Conservation (phyloP, 1,284 basidiomycete species). For the Golubevia pallescens region DNA sequence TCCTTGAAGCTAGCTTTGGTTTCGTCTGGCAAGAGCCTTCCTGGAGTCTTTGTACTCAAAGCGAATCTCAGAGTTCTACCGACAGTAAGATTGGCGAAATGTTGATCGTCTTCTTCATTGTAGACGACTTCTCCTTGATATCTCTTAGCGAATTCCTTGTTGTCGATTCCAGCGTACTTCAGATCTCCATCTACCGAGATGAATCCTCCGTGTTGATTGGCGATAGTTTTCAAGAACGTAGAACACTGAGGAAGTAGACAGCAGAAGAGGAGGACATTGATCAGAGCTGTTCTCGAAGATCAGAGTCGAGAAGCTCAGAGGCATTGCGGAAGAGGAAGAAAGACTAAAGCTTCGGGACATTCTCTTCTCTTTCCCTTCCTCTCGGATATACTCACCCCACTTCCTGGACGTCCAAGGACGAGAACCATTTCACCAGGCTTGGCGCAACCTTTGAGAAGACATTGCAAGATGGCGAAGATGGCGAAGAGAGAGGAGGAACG, state of each 20-base stretch:
- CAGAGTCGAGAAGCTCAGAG: no score
- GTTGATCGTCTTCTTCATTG: conserved; percentile 51
- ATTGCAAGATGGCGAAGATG: no score
- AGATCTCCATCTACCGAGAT: conserved; percentile 33
- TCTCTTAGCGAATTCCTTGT: conserved; percentile 34
- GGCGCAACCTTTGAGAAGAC: conserved; percentile 29
- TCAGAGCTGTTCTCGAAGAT: no score
- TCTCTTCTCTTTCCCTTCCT: no score
- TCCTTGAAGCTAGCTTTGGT: conserved; percentile 34
- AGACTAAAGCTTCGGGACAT: no score
- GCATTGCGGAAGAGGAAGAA: no score
- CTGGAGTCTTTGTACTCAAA: not conserved
- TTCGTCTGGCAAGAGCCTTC: conserved; percentile 22
- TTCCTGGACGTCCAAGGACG: conserved; percentile 45
- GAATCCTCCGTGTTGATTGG: conserved; percentile 45
- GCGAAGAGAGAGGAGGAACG: no score
- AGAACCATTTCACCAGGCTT: conserved; percentile 54
- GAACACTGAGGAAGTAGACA: conserved; percentile 21
- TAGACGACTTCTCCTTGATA: conserved; percentile 51
- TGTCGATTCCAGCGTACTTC: conserved; percentile 37
- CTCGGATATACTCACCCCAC: no score
- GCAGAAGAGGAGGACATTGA: not conserved
- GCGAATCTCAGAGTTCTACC: no score
- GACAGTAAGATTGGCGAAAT: conserved; percentile 40
- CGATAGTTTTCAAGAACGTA: conserved; percentile 55